Conservation (phyloP, 768 basidiomycete species). For the Fibroporia radiculosa region DNA sequence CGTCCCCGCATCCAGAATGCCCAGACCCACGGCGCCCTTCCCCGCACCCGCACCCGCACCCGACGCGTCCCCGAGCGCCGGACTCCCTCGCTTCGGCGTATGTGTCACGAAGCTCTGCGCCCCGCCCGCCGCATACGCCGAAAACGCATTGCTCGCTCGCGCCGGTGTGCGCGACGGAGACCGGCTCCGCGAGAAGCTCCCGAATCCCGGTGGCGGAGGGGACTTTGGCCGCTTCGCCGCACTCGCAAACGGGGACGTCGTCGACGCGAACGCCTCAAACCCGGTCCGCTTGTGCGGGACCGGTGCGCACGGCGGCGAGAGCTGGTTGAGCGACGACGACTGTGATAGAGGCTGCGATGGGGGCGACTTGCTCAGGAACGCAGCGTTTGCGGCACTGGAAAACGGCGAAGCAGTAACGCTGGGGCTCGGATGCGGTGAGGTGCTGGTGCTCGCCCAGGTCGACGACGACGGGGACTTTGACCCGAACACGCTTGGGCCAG, state of each 20-base stretch:
- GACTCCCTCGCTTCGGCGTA: slow-evolving; percentile 36
- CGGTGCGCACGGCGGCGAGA: slow-evolving; percentile 23
- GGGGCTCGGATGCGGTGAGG: slow-evolving; percentile 8
- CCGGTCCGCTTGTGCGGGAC: slow-evolving; percentile 40
- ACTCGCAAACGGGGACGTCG: slow-evolving; percentile 42
- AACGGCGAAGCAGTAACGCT: slow-evolving; percentile 10
- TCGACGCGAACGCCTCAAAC: slow-evolving; percentile 49
- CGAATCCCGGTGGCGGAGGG: slow-evolving; percentile 27
- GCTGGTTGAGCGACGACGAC: slow-evolving; percentile 14
- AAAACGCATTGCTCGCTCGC: slow-evolving; percentile 38
- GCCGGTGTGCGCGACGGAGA: slow-evolving; percentile 43
- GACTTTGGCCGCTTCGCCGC: slow-evolving; percentile 46
- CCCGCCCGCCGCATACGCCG: slow-evolving; percentile 46
- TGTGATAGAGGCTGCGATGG: background rate
- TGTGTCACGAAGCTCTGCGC: slow-evolving; percentile 38
- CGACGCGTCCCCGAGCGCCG: slow-evolving; percentile 16
- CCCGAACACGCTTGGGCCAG: slow-evolving; percentile 51
- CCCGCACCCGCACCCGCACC: slow-evolving; percentile 8
- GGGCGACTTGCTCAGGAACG: slow-evolving; percentile 4
- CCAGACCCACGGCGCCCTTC: slow-evolving; percentile 5
- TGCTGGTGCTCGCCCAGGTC: slow-evolving; percentile 18
- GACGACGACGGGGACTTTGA: slow-evolving; percentile 24
- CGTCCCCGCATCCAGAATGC: slow-evolving; percentile 1
- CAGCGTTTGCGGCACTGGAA: slow-evolving; percentile 4
- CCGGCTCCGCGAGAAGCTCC: slow-evolving; percentile 33